Evolutionary conservation across 129 eudicot species (phyloP).

Genomic region (Tagetes patula): DNA sequence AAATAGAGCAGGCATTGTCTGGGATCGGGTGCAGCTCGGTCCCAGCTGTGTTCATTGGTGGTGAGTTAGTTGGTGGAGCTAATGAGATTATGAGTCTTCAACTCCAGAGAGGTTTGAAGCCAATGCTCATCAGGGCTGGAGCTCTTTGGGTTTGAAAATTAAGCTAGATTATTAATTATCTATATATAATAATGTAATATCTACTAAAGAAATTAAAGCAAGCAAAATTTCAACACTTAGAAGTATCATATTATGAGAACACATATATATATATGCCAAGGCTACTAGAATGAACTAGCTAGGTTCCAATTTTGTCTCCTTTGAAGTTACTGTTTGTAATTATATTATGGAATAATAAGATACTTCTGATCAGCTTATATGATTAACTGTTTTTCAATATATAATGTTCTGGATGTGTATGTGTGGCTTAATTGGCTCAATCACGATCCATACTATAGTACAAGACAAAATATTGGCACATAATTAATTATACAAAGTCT

Average conservation of each 20-base stretch:
- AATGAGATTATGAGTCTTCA: constrained; percentile 72
- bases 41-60: constrained; percentile 63
- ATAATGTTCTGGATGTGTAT: too few relatives aligned
- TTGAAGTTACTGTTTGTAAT: background rate
- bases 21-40: constrained; percentile 46
- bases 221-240: background rate
- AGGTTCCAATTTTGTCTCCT: constrained; percentile 1
- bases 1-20: constrained; percentile 58
- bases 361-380: too few relatives aligned
- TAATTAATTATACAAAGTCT: too few relatives aligned
- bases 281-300: background rate
- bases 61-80: constrained; percentile 69
- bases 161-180: too few relatives aligned
- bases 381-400: too few relatives aligned
- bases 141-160: constrained; percentile 45
- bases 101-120: constrained; percentile 46
- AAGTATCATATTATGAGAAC: background rate
- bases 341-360: background rate
- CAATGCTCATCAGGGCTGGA: constrained; percentile 66
- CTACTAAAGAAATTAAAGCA: background rate
- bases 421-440: too few relatives aligned
- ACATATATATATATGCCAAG: constrained; percentile 6
- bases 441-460: too few relatives aligned
- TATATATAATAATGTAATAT: background rate
- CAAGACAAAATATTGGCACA: too few relatives aligned